Evolutionary conservation across 805 yeast genomes (phyloP).

Genomic region (Yarrowia sp.): DNA sequence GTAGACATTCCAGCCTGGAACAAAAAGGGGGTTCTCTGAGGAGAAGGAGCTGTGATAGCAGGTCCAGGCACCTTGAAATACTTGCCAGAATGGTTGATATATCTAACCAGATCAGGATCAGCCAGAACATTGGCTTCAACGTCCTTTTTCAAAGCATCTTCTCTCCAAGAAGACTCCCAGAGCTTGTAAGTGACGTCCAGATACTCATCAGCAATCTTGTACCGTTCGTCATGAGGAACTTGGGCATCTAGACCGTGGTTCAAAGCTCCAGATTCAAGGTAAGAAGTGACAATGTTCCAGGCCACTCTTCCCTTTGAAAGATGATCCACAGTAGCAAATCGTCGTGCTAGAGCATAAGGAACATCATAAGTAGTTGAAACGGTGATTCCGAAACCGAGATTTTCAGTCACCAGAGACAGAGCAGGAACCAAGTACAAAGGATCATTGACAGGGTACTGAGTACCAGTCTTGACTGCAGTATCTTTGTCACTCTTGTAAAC

Average conservation of each 20-base stretch:
- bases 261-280: constrained; percentile 46
- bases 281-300: constrained; percentile 50
- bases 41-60: constrained; percentile 45
- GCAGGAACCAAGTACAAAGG: constrained; percentile 45
- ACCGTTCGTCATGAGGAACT: constrained; percentile 46
- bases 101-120: constrained; percentile 43
- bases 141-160: constrained; percentile 43
- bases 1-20: constrained; percentile 49
- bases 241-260: constrained; percentile 42
- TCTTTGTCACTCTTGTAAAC: constrained; percentile 41
- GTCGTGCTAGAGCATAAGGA: constrained; percentile 46
- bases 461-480: constrained; percentile 40
- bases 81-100: constrained; percentile 46
- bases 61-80: constrained; percentile 47
- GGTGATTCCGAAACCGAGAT: constrained; percentile 45
- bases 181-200: constrained; percentile 44
- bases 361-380: constrained; percentile 47
- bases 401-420: constrained; percentile 46
- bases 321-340: constrained; percentile 48
- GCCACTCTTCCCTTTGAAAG: constrained; percentile 47
- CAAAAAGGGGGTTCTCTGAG: constrained; percentile 47
- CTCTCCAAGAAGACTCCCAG: constrained; percentile 48
- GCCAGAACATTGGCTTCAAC: constrained; percentile 31
- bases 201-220: constrained; percentile 44
- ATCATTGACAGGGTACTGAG: constrained; percentile 44